Evolutionary conservation across 495 filamentous ascomycete species (phyloP), one percentile per base, ranked within the genome.

Genomic region (Talaromyces borbonicus): DNA sequence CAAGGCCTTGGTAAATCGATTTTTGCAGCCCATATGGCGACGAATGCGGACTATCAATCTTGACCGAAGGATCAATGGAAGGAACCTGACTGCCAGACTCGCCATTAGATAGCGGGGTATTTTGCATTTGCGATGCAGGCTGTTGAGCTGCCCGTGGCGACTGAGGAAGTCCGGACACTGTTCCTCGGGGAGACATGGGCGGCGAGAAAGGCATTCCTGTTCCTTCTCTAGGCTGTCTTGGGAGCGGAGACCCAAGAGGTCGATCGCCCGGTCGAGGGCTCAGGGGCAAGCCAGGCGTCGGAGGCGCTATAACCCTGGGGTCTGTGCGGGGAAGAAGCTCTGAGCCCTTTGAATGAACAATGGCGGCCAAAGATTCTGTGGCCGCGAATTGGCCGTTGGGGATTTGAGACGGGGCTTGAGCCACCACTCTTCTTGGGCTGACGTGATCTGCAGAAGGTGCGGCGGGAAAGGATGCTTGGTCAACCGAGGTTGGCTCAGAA

Each of bases 181-280:
- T 73, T 35, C 66, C 65, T 14, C 75, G 67, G 8, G 86, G 79
- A 27, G 87, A 83, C 53, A 81, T 66, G 14, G 83, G 79, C 29
- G 82, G 75, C n/a, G 83, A 81, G 49, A 66, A 61, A 8, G 78
- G 41, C 8, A 65, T 52, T 31, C 58, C 61, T 8, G 61, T 47
- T 11, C 61, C 61, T 27, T 81, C 75, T 42, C 74, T 70, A 31
- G 80, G 72, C 58, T 77, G 68, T 47, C 83, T 71, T 19, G 84
- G 83, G 46, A 84, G 65, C 11, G 86, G 85, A 19, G 87, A 87
- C 43, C 75, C 79, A 41, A 85, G 53, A 8, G 81, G 81, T 39
- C 77, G 71, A 55, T 87, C 77, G 52, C 79, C 79, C n/a, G 92
- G 92, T 43, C 90, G 75, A 19, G 92, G 92, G 56, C 93, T 97